These are phyloP conservation scores for Neofusicoccum cordaticola DNA, from an alignment of 2,329 filamentous ascomycete genomes.

Conservation along the genomic window DNA sequence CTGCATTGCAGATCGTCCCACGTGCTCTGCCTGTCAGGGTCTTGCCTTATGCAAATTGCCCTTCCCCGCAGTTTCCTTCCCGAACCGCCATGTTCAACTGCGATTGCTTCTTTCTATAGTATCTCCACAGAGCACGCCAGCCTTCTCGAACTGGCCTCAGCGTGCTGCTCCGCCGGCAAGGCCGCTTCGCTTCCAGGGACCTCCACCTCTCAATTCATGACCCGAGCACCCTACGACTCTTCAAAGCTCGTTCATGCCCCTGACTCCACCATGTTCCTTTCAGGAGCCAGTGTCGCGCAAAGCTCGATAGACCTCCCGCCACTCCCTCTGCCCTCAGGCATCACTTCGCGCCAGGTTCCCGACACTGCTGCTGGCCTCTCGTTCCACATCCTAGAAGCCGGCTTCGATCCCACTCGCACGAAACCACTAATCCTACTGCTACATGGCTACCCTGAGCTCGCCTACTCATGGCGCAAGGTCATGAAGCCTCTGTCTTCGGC, in stretches of 20 bases:
- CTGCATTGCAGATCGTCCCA: background rate
- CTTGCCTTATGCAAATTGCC: background rate
- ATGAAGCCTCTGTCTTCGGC: slow-evolving; percentile 56
- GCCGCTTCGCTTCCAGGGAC: background rate
- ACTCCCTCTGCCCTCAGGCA: slow-evolving; percentile 54
- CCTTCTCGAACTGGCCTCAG: background rate
- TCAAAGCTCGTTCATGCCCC: background rate
- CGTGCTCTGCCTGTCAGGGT: slow-evolving; percentile 3
- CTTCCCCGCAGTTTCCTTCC: slow-evolving; percentile 4
- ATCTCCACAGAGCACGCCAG: background rate
- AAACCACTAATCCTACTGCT: slow-evolving; percentile 60
- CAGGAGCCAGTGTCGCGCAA: background rate
- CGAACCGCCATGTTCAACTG: background rate
- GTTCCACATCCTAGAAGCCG: slow-evolving; percentile 60
- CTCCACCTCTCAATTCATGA: background rate
- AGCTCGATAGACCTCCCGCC: slow-evolving; percentile 32
- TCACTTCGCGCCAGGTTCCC: slow-evolving; percentile 57
- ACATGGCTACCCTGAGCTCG: slow-evolving; percentile 67
- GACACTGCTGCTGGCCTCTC: slow-evolving; percentile 56
- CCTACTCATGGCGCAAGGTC: slow-evolving; percentile 67
- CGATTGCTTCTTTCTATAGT: background rate
- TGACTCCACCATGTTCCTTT: background rate
- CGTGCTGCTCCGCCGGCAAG: background rate
- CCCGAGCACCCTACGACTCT: background rate
- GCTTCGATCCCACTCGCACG: slow-evolving; percentile 37